Conservation (phyloP, 805 yeast genomes). For the Lachancea kluyveri region DNA sequence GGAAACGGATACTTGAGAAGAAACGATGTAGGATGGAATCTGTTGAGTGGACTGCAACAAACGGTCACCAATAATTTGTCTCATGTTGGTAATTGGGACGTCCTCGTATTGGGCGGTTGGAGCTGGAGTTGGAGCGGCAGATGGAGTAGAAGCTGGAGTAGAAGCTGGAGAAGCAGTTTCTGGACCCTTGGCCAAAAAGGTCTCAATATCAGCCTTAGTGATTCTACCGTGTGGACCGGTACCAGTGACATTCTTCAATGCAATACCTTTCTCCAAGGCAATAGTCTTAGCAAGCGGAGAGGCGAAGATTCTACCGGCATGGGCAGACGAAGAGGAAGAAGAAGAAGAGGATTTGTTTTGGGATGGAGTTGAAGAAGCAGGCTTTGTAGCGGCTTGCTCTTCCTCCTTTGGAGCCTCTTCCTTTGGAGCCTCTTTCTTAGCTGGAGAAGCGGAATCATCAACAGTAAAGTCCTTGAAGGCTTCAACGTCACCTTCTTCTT, state of each 20-base stretch:
- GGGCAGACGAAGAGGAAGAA: conserved; percentile 34
- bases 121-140: conserved; percentile 41
- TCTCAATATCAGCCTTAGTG: conserved; percentile 83
- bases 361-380: conserved; percentile 16
- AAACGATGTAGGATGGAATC: conserved; percentile 89
- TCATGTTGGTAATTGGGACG: conserved; percentile 83
- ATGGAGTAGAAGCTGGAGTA: conserved; percentile 40
- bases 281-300: conserved; percentile 92
- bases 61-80: conserved; percentile 89
- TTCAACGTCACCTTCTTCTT: conserved; percentile 72
- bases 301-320: conserved; percentile 73
- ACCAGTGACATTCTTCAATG: conserved; percentile 80
- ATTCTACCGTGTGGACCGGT: conserved; percentile 96
- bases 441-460: conserved; percentile 54
- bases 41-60: conserved; percentile 77
- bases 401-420: conserved; percentile 29
- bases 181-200: conserved; percentile 38
- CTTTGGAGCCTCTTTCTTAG: conserved; percentile 33
- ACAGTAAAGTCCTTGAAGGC: conserved; percentile 86
- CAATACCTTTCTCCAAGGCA: conserved; percentile 87
- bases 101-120: conserved; percentile 64
- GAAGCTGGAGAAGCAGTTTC: conserved; percentile 33
- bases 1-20: conserved; percentile 78
- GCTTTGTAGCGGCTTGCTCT: conserved; percentile 26
- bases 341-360: conserved; percentile 17